A percentile compares a stretch with the other conserved stretches of the same genome.
Evolutionary conservation across 768 basidiomycete genomes (phyloP).

Genomic region (Udeniomyces megalosporus): DNA sequence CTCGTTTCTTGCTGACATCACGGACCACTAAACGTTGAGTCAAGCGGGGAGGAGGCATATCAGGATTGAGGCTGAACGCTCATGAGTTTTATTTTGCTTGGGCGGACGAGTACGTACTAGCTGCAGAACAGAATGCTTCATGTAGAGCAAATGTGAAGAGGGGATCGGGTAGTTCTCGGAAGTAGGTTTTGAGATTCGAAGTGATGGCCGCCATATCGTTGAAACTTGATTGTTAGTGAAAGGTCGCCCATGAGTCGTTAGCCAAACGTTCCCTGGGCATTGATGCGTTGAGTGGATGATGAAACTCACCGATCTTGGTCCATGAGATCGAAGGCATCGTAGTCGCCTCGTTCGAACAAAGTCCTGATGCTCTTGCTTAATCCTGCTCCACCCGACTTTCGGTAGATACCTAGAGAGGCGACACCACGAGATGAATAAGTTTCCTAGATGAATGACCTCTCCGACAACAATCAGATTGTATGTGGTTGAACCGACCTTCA

Average conservation of each 20-base stretch:
- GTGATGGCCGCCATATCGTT: conserved; percentile 96
- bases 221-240: conserved; percentile 58
- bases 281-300: neutral
- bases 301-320: conserved; percentile 33
- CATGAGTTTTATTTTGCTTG: too few species aligned
- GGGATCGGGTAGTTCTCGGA: conserved; percentile 80
- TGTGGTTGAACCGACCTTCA: conserved; percentile 41
- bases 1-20: conserved; percentile 45
- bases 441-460: neutral
- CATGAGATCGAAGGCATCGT: conserved; percentile 67
- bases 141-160: conserved; percentile 81
- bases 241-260: neutral
- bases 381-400: conserved; percentile 84
- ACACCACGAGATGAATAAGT: neutral
- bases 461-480: neutral
- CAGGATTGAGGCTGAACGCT: too few species aligned
- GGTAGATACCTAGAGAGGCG: conserved; percentile 50
- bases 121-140: conserved; percentile 68
- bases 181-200: conserved; percentile 89
- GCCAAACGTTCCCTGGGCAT: too few species aligned
- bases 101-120: too few species aligned
- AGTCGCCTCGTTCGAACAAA: conserved; percentile 84
- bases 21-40: conserved; percentile 32
- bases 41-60: neutral
- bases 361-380: conserved; percentile 88